Conservation (phyloP, 441 rosid species). For the Populus tomentosa region DNA sequence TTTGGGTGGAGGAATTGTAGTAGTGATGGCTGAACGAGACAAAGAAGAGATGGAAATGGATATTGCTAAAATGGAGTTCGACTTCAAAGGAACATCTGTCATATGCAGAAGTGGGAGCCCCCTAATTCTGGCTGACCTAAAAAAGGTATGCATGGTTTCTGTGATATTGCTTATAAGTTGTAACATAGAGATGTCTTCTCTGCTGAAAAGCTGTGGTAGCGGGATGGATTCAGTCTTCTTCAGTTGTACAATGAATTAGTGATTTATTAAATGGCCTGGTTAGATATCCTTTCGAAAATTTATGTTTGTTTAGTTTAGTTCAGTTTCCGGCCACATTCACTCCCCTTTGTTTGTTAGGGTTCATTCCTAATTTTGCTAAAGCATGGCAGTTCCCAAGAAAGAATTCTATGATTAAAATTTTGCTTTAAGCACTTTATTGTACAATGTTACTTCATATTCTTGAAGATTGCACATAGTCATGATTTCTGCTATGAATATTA, state of each 20-base stretch:
- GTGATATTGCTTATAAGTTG: not conserved
- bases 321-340: not conserved
- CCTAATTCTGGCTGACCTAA: conserved; percentile 61
- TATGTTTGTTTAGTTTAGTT: not conserved
- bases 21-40: conserved; percentile 72
- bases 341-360: not conserved
- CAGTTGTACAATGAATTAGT: not conserved
- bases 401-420: not conserved
- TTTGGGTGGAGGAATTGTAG: conserved; percentile 70
- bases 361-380: not conserved
- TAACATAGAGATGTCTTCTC: not conserved
- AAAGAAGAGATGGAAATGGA: conserved; percentile 86
- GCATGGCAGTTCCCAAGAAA: not conserved
- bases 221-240: not conserved
- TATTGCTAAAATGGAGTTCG: conserved; percentile 76
- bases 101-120: conserved; percentile 80
- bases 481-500: not conserved
- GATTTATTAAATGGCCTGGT: not conserved
- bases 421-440: not conserved
- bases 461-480: not conserved
- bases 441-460: not conserved
- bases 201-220: not conserved
- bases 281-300: not conserved
- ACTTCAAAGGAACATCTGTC: conserved; percentile 63
- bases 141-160: conserved; percentile 37